phyloP scores from a whole-genome alignment of 768 basidiomycete species.

The Hortiboletus flavorubellus region DNA sequence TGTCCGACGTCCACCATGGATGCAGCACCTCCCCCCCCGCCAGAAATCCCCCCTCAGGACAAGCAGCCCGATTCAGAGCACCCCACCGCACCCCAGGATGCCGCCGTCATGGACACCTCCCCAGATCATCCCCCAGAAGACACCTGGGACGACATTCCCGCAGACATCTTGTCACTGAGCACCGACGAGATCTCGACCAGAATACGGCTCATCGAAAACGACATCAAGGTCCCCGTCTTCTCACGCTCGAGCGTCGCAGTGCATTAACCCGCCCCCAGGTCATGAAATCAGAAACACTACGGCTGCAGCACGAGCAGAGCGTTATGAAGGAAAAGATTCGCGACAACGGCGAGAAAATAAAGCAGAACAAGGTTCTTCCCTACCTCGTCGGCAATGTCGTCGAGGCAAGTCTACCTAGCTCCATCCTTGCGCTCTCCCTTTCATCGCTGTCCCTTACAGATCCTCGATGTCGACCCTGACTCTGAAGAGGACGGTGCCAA shows the following conservation, averaged over 20 bases:
- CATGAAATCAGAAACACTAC: slow-evolving; percentile 91
- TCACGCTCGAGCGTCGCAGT: not conserved
- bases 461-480: slow-evolving; percentile 92
- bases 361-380: slow-evolving; percentile 98
- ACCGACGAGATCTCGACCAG: slow-evolving; percentile 89
- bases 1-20: slow-evolving; percentile 41
- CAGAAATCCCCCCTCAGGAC: slow-evolving; percentile 39
- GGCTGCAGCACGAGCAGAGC: slow-evolving; percentile 90
- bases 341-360: slow-evolving; percentile 97
- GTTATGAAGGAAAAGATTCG: slow-evolving; percentile 99
- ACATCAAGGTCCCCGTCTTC: slow-evolving; percentile 69
- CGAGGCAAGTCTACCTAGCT: slow-evolving; percentile 52
- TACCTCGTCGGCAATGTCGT: slow-evolving; percentile 98
- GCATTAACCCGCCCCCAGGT: slow-evolving; percentile 50
- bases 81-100: slow-evolving; percentile 31
- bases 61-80: slow-evolving; percentile 45
- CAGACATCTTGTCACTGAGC: slow-evolving; percentile 71
- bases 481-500: slow-evolving; percentile 94
- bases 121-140: slow-evolving; percentile 72
- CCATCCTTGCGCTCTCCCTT: not conserved
- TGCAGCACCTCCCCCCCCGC: slow-evolving; percentile 54
- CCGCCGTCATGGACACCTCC: slow-evolving; percentile 65
- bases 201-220: slow-evolving; percentile 93
- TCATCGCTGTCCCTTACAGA: slow-evolving; percentile 44
- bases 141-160: slow-evolving; percentile 89